Base-by-base conservation (phyloP, 805 yeast species). In the Sugiyamaella qingdaonensis region DNA sequence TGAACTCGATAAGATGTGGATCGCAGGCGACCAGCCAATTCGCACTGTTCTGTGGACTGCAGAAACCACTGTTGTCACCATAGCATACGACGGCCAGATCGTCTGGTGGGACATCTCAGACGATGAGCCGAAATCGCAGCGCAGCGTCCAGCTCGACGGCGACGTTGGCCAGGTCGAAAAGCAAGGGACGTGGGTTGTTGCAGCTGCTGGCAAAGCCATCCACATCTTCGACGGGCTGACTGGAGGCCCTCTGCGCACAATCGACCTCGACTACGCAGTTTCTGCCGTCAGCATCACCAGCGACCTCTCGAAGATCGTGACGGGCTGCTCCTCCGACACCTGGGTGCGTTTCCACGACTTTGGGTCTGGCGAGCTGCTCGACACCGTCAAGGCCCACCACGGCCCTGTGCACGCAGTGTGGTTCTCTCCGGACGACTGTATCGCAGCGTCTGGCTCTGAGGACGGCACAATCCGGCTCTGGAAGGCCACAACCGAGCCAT, bases 391-490 rank as follows among this genome's bases (percentile, higher is more conserved):
- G 8, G 99, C 98, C 8, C 99, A 94, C 70, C 96, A 88, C 64
- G 99, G 97, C 2, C 99, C 99, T 0, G 85, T 94, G 3, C 88
- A 96, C 2, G 82, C 89, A 55, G 74, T 94, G 35, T 80, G 92
- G 10, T 92, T 92, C 67, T 95, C 97, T 43, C 95, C 90, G 63
- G 86, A 81, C 58, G 77, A 82, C 41, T 73, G 81, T 2, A 76
- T 84, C 10, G 76, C 91, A 51, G 98, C 96, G 2, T 84, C 94
- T 51, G 95, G 97, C 1, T 86, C 95, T n/a, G 95, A 98, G 97
- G 99, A 94, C 70, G 88, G 88, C 59, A 92, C 99, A 2, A 82
- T 92, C 18, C 77, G 99, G 59, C 75, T 94, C n/a, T 94, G 99
- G 99, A 86, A 85, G 64, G 82, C 91, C 43, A 54, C 48, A 10